A percentile compares a stretch with the other conserved stretches of the same genome.
Evolutionary conservation across 352 stramenopile species (phyloP).

Genomic region (Globisporangium acanthophoron): DNA sequence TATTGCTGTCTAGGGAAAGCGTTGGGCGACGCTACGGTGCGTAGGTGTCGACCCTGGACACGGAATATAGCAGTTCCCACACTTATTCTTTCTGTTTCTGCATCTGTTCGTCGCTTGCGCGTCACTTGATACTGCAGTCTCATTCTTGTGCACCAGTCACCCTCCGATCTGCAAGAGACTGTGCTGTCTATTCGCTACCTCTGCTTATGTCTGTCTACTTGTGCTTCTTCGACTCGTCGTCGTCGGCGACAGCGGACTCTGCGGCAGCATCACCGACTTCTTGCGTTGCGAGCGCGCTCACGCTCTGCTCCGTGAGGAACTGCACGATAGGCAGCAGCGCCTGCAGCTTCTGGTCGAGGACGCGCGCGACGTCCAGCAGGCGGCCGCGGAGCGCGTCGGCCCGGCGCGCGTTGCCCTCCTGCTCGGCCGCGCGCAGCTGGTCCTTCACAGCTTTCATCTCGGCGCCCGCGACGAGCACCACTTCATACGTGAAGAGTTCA

Average conservation of each 20-base stretch:
- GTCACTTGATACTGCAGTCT: not conserved
- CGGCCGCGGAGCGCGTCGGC: conserved; percentile 44
- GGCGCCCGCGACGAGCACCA: conserved; percentile 52
- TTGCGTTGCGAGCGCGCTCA: conserved; percentile 8
- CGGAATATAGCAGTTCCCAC: conserved; percentile 28
- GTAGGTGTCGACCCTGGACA: conserved; percentile 80
- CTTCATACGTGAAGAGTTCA: conserved; percentile 59
- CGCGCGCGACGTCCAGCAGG: conserved; percentile 42
- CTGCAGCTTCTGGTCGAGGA: conserved; percentile 55
- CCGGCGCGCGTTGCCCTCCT: conserved; percentile 39
- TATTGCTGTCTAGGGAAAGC: conserved; percentile 60
- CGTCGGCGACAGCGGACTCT: not conserved
- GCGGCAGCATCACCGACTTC: not conserved
- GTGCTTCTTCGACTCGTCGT: conserved; percentile 37
- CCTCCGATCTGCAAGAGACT: too few species aligned
- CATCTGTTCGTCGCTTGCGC: too few species aligned
- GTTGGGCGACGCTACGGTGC: conserved; percentile 87
- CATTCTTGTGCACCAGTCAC: not conserved
- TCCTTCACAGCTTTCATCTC: conserved; percentile 59
- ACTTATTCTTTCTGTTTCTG: conserved; percentile 1
- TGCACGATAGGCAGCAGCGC: conserved; percentile 48
- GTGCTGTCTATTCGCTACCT: too few species aligned
- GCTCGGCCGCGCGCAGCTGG: conserved; percentile 37
- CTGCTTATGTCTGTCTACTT: conserved; percentile 18
- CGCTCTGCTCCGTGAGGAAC: conserved; percentile 54